phyloP scores from a whole-genome alignment of 371 early-diverging fungal species.

The Massospora cicadina region DNA sequence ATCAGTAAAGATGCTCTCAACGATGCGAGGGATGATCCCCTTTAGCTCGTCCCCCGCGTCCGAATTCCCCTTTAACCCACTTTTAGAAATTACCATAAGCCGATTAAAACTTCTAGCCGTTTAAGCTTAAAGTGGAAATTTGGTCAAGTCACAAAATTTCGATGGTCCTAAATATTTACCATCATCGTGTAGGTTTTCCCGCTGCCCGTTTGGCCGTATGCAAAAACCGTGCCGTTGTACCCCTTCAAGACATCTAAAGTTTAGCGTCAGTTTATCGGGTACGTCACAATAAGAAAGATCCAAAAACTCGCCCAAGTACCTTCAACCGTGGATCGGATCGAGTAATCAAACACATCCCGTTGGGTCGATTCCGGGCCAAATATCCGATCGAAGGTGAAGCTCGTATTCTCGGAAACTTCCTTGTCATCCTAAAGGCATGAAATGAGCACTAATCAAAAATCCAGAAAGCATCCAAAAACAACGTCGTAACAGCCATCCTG shows the following conservation, averaged over 20 bases:
- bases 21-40: constrained; percentile 88
- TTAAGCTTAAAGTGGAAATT: neutral
- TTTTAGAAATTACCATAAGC: constrained; percentile 1
- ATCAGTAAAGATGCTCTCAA: constrained; percentile 77
- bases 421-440: constrained; percentile 17
- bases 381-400: constrained; percentile 76
- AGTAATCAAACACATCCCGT: constrained; percentile 68
- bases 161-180: constrained; percentile 24
- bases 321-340: constrained; percentile 81
- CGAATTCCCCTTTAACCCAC: constrained; percentile 59
- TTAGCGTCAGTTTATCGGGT: too few relatives aligned
- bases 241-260: constrained; percentile 46
- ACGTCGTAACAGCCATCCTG: too few relatives aligned
- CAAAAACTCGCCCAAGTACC: too few relatives aligned
- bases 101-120: too few relatives aligned
- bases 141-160: neutral
- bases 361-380: constrained; percentile 72
- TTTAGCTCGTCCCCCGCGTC: constrained; percentile 68
- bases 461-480: neutral
- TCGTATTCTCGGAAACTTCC: constrained; percentile 39
- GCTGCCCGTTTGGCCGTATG: constrained; percentile 94
- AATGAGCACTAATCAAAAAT: neutral
- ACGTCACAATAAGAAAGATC: constrained; percentile 1
- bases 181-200: constrained; percentile 99
- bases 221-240: constrained; percentile 96